Base-by-base conservation (phyloP, 169 alveolate species). In the Cryptosporidium sp. region DNA sequence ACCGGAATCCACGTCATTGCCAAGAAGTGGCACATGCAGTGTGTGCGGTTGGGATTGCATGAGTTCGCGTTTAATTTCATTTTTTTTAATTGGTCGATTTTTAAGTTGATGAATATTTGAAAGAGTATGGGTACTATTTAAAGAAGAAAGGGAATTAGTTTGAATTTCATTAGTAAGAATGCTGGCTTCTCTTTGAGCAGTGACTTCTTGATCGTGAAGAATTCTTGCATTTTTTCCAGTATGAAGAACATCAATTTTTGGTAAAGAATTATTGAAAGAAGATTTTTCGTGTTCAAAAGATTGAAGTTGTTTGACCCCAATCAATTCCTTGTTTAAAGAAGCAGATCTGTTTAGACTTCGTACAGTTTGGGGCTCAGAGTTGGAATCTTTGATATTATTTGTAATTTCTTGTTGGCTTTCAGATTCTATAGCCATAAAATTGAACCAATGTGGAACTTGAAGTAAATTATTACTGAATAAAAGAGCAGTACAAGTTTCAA, bases 161-260 rank as follows among this genome's bases (percentile, higher is more conserved):
- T 37, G 86, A 31, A 56, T 26, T 35, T 73, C 86, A 48, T 44
- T 67, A 9, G 84, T 44, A 7, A 73, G 70, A n/a, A 73, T 31
- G 33, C 52, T 73, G 21, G 89, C 89, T 62, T 80, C 89, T 51
- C 89, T 80, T 48, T 80, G 89, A 18, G 89, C 89, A 18, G 75
- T 80, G 12, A 56, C 89, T 48, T 80, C 89, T 39, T 80, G 89
- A 48, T 80, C 89, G 62, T 80, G 89, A 53, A 80, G 7, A 44
- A 80, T 62, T 80, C 89, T 80, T 23, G 89, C 72, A 45, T 37
- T 80, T 61, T 60, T 65, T 37, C 89, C 89, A 29, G 89, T 80
- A 45, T 80, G 89, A 6, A 80, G 52, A 44, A 80, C 89, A 65
- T 80, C 89, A 21, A 80, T 51, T 65, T 80, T 80, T 23, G 80